Base-by-base conservation (phyloP, 345 rosid genomes). In the Dipteronia dyeriana region DNA sequence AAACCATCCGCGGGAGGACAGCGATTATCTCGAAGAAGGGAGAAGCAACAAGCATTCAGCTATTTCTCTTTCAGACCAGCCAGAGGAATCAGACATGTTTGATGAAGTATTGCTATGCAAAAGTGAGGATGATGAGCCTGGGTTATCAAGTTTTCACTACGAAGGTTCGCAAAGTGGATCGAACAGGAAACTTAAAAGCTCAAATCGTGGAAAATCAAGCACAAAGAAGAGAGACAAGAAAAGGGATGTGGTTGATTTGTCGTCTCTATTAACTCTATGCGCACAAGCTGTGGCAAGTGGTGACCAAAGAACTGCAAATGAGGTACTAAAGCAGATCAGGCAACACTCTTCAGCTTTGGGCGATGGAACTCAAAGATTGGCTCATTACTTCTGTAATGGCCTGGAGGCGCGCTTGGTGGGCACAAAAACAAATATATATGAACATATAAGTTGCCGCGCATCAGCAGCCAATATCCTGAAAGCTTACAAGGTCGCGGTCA, bases 331-430 rank as follows among this genome's bases (percentile, higher is more conserved):
- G 73, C 93, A 91, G 83, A 90, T 93, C 49, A 82, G 91, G 76
- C 87, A 77, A 64, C 93, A 93, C 57, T 88, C 97, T 56, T 84
- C 90, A 19, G 73, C 82, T 20, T 81, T 26, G 0, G 97, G 94
- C 0, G 90, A 89, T 61, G 98, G 88, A 66, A 86, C 81, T 61
- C 92, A 91, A 56, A 84, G 98, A 76, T 38, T 91, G 68, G 93
- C 94, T 17, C 82, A 88, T 81, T 86, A 90, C 81, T 88, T 91
- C 14, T 88, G 88, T 1, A 81, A 81, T 41, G 94, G 87, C 20
- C 94, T 93, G 1, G 96, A 93, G 73, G 86, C 87, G 0, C 94
- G 98, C 23, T 65, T 93, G 22, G 80, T 82, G 1, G 98, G 94
- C 8, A 63, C 83, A 0, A 69, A 53, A 39, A 71, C 85, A 13